Conservation (phyloP, 176 grass and related monocot species). For the Guadua angustifolia region DNA sequence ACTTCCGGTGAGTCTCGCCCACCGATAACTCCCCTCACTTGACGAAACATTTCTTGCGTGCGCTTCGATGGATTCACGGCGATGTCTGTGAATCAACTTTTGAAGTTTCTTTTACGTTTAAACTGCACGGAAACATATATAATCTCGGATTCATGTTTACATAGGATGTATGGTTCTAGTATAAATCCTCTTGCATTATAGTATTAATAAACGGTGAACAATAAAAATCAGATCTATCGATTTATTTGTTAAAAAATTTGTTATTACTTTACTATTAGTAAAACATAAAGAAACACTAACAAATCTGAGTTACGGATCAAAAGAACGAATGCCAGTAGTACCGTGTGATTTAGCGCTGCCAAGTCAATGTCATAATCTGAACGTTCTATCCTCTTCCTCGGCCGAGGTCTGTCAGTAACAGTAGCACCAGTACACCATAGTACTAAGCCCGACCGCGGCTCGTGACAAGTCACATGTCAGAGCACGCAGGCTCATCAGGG, state of each 20-base stretch:
- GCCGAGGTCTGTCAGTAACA: background rate
- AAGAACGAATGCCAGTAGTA: too few relatives aligned
- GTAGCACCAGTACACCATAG: background rate
- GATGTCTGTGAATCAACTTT: too few relatives aligned
- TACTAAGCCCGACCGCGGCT: slow-evolving; percentile 25
- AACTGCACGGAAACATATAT: too few relatives aligned
- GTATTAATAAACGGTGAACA: too few relatives aligned
- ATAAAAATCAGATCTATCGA: too few relatives aligned
- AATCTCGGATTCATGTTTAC: background rate
- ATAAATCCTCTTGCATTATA: background rate
- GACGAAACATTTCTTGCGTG: background rate
- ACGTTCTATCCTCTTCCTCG: slow-evolving; percentile 32
- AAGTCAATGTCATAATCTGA: slow-evolving; percentile 12
- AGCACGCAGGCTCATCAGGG: background rate
- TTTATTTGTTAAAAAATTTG: too few relatives aligned
- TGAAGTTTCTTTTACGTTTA: too few relatives aligned
- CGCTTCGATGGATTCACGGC: too few relatives aligned
- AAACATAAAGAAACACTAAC: too few relatives aligned
- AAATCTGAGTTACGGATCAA: too few relatives aligned
- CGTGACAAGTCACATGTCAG: slow-evolving; percentile 42
- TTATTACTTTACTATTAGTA: too few relatives aligned
- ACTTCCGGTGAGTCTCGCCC: slow-evolving; percentile 62
- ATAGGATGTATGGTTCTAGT: too few relatives aligned
- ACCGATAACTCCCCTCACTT: background rate
- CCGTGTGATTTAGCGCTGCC: background rate